Percentiles rank a stretch among this genome's conserved stretches.
Evolutionary conservation across 2,329 filamentous ascomycete genomes (phyloP).

Genomic region (Septoria petroselini): DNA sequence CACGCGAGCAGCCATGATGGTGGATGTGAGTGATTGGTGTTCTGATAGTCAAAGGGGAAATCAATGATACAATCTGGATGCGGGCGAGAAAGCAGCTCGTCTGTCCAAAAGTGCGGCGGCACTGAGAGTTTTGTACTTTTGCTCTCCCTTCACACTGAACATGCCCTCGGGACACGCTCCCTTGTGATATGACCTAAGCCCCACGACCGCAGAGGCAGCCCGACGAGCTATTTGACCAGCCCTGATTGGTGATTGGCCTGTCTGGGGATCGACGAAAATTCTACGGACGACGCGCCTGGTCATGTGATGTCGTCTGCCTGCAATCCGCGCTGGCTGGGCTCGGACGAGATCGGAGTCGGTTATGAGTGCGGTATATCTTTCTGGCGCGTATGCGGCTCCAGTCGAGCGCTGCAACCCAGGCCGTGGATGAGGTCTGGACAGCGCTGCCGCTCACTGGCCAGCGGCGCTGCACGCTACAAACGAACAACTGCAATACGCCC

Average conservation of each 20-base stretch:
- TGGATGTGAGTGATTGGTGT: background rate
- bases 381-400: background rate
- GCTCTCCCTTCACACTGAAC: constrained; percentile 9
- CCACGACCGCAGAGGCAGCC: constrained; percentile 12
- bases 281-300: background rate
- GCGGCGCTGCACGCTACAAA: background rate
- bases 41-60: background rate
- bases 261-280: constrained; percentile 1
- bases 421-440: background rate
- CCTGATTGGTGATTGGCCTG: constrained; percentile 10
- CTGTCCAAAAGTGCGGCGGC: constrained; percentile 3
- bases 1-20: constrained; percentile 45
- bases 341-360: background rate
- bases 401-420: background rate
- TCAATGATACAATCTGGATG: no score
- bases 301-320: background rate
- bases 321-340: background rate
- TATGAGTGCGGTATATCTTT: constrained; percentile 1
- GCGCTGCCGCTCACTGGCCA: background rate
- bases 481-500: no score
- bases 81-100: background rate
- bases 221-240: constrained; percentile 13
- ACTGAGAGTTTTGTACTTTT: constrained; percentile 12
- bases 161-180: constrained; percentile 16
- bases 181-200: constrained; percentile 12